These are phyloP conservation scores for Flaveria ramosissima DNA, from an alignment of 129 eudicot genomes.

Conservation along the genomic window DNA sequence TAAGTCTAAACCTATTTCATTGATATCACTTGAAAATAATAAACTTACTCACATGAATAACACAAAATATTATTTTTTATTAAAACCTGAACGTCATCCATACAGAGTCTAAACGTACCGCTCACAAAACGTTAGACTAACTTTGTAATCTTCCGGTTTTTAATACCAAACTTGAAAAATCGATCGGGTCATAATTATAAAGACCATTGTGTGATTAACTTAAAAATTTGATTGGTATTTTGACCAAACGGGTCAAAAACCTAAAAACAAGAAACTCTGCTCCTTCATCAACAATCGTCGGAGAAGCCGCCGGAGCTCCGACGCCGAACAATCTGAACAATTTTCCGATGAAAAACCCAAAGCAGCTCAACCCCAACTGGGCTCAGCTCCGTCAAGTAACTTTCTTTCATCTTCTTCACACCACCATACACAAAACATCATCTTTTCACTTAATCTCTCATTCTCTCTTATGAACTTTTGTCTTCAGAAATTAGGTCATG, in stretches of 20 bases:
- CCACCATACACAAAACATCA: neutral
- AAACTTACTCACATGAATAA: too few species aligned
- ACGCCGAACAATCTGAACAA: neutral
- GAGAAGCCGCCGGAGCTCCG: slow-evolving; percentile 27
- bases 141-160: too few species aligned
- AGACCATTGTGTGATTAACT: too few species aligned
- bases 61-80: too few species aligned
- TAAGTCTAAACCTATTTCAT: too few species aligned
- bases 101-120: too few species aligned
- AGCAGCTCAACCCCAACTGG: slow-evolving; percentile 89
- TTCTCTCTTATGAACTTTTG: slow-evolving; percentile 2
- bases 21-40: too few species aligned
- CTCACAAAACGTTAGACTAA: too few species aligned
- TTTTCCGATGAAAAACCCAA: slow-evolving; percentile 41
- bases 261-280: neutral
- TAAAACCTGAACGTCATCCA: too few species aligned
- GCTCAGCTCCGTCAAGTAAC: slow-evolving; percentile 73
- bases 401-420: slow-evolving; percentile 6
- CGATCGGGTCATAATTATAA: too few species aligned
- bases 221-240: too few species aligned
- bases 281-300: neutral
- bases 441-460: neutral
- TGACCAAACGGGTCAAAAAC: slow-evolving; percentile 6
- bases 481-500: slow-evolving; percentile 61
- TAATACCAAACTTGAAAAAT: too few species aligned